Evolutionary conservation across 441 rosid genomes (phyloP), one percentile per base, ranked within the genome.

Genomic region (Lepidium campestre): DNA sequence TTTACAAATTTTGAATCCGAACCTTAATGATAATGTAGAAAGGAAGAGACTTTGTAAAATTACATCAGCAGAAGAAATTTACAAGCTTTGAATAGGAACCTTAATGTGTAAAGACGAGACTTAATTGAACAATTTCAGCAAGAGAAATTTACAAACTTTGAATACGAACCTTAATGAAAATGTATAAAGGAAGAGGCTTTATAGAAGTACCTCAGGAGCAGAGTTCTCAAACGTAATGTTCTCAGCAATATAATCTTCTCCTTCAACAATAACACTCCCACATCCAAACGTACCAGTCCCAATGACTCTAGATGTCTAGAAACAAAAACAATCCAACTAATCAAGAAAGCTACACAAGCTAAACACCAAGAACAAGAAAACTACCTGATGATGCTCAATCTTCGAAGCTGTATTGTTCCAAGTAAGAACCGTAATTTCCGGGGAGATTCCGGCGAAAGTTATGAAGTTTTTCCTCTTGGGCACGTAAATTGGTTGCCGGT

Each of bases 251-350:
- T 91, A 89, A 66, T 91, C 98, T 68, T 89, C 96, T 37, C 99
- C 99, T 79, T 94, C 99, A 40, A 94, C 90, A 11, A 91, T 94
- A 73, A 79, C 86, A 81, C 78, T 84, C 36, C 99, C 98, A 66
- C 98, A 91, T 0, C 98, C 98, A 71, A 91, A 94, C 14, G 99
- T 94, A 42, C 98, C 97, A 10, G 93, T 89, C 41, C 99, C 98
- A 42, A 94, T 94, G 32, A 91, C 48, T 70, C 98, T 78, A 37
- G 87, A 32, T 4, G 77, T 83, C 97, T 90, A 79, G 53, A 55
- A 20, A 78, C 56, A 55, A 25, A 20, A 13, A 52, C 31, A 52
- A 17, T 14, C 60, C 25, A 29, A 41, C 40, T 18, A 67, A 59
- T 61, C 54, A 74, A 74, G 70, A 49, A n/a, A 47, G 45, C 10